Base-by-base conservation (phyloP, 1,284 basidiomycete genomes). In the Ustilago xerochloae region DNA sequence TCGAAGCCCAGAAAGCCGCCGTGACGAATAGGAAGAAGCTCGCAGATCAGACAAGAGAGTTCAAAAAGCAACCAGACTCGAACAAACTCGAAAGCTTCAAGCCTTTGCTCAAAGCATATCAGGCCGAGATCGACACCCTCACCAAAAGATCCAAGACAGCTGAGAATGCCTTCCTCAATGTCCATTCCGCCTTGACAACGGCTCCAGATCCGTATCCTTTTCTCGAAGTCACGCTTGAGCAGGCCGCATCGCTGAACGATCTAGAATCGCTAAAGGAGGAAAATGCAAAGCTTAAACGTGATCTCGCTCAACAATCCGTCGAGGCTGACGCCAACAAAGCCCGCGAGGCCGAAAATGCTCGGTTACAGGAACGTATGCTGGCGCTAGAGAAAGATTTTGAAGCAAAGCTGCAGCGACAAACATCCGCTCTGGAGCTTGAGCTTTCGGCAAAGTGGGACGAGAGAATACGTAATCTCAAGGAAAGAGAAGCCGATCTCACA, bases 181-280 rank as follows among this genome's bases (percentile, higher is more conserved):
- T 95, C 13, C 55, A 69, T 18, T 67, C 69, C 8, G 68, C 76
- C 0, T 85, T 99, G 4, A 92, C 93, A 0, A 93, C 96, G 81
- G 94, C 93, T 6, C 94, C 95, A 0, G 96, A 99, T 85, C 97
- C 96, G 16, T 97, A 94, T 82, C 96, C 96, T 5, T 87, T 98
- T 6, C 89, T 99, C 15, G 95, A 99, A 81, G 92, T 91, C 32
- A 93, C 94, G 5, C 91, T 98, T 24, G 92, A 81, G 29, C 76
- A 75, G 57, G 70, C 73, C 0, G 67, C 75, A 1, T 39, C 69
- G 1, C 60, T 72, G 41, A 48, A 64, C 50, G 79, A 81, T 36
- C 55, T 75, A 43, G 68, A 77, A 13, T 38, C 52, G 10, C 32
- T 79, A 30, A 63, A 64, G 24, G 53, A 59, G 2, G 56, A 74